phyloP scores from a whole-genome alignment of 495 filamentous ascomycete species.

The Penicillium steckii region DNA sequence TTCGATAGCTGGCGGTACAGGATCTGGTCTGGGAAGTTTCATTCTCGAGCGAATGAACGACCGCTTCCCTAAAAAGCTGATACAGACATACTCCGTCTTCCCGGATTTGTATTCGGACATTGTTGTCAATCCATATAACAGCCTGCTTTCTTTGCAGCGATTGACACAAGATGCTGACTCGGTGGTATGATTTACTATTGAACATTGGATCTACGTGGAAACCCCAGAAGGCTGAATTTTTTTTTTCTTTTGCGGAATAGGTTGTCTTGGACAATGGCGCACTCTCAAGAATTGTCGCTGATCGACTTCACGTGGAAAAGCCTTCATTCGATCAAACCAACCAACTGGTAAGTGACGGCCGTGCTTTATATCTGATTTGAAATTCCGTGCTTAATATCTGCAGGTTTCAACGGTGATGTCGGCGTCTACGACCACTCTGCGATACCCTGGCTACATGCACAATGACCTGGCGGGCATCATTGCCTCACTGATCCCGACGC shows the following conservation, averaged over 20 bases:
- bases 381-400: neutral
- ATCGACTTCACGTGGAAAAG: conserved; percentile 88
- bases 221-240: conserved; percentile 2
- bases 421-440: conserved; percentile 90
- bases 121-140: conserved; percentile 98
- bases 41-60: conserved; percentile 96
- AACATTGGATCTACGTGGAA: neutral
- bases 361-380: neutral
- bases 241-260: conserved; percentile 17
- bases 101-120: conserved; percentile 90
- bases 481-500: conserved; percentile 92
- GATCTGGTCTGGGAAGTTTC: conserved; percentile 90
- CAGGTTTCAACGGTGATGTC: conserved; percentile 96
- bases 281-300: conserved; percentile 88
- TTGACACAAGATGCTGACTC: conserved; percentile 96
- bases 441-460: conserved; percentile 99
- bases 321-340: conserved; percentile 97
- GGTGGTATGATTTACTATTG: conserved; percentile 51
- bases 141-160: conserved; percentile 83
- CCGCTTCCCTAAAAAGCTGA: conserved; percentile 96
- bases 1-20: conserved; percentile 95
- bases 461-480: conserved; percentile 97
- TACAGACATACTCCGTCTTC: conserved; percentile 98
- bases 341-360: conserved; percentile 62
- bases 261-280: conserved; percentile 98